phyloP scores from a whole-genome alignment of 176 grass and related monocot genomes.

The Musa troglodytarum region DNA sequence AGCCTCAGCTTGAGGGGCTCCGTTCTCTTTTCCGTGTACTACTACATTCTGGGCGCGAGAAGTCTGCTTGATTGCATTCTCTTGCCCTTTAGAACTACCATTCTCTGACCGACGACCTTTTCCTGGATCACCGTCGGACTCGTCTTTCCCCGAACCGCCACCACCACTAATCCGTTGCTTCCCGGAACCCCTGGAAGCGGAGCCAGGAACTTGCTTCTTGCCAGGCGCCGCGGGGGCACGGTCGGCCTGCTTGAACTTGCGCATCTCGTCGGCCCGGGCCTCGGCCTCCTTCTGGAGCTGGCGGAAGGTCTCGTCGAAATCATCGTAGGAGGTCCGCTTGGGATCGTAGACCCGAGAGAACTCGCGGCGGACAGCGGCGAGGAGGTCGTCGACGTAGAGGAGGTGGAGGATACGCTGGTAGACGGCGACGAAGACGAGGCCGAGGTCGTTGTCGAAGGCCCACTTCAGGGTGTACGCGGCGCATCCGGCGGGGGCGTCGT shows the following conservation, averaged over 20 bases:
- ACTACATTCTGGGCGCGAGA: constrained; percentile 14
- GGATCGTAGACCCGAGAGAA: constrained; percentile 58
- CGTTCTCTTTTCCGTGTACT: constrained; percentile 69
- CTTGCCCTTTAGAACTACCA: constrained; percentile 21
- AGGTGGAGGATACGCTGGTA: constrained; percentile 89
- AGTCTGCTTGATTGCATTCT: constrained; percentile 21
- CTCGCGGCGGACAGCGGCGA: constrained; percentile 49
- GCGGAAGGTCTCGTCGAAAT: constrained; percentile 53
- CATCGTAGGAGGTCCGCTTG: constrained; percentile 28
- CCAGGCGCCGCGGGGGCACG: constrained; percentile 10
- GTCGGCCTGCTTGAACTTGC: constrained; percentile 40
- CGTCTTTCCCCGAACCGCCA: constrained; percentile 34
- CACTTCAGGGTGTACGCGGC: constrained; percentile 67
- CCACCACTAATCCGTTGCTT: constrained; percentile 13
- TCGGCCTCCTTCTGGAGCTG: constrained; percentile 87
- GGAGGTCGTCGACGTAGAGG: constrained; percentile 83
- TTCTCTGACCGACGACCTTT: constrained; percentile 29
- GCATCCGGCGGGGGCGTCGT: constrained; percentile 25
- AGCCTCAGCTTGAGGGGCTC: constrained; percentile 53
- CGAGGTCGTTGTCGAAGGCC: constrained; percentile 90
- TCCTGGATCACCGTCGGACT: constrained; percentile 35
- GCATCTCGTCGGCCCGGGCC: constrained; percentile 66
- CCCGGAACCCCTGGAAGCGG: not conserved
- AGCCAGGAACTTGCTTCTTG: constrained; percentile 14
- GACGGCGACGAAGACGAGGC: constrained; percentile 82